A percentile compares a stretch with the other conserved stretches of the same genome.
phyloP scores from a whole-genome alignment of 1,139 yeast species.

The Suhomyces choctaworum region DNA sequence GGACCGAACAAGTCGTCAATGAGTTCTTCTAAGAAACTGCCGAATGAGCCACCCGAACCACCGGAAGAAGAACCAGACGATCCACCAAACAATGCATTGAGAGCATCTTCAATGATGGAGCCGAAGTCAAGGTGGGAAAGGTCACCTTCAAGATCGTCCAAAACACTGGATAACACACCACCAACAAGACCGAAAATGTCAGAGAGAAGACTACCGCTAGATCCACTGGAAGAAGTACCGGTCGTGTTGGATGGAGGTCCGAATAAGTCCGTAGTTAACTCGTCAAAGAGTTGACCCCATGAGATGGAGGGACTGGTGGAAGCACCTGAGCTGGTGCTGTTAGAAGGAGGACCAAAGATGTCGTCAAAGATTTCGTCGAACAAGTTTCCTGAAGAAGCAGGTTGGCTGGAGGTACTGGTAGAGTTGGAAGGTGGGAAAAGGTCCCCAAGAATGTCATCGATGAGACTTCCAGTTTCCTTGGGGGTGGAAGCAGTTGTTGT shows the following conservation, averaged over 20 bases:
- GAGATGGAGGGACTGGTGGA: conserved; percentile 15
- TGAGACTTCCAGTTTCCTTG: conserved; percentile 7
- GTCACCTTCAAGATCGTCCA: conserved; percentile 10
- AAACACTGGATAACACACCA: conserved; percentile 14
- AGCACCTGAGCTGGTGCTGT: not conserved
- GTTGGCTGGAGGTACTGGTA: conserved; percentile 4
- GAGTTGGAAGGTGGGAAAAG: conserved; percentile 9
- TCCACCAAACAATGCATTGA: conserved; percentile 19
- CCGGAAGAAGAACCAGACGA: conserved; percentile 14
- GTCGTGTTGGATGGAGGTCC: conserved; percentile 15
- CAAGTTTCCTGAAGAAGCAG: conserved; percentile 4
- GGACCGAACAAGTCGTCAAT: conserved; percentile 18
- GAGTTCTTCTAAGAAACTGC: conserved; percentile 14
- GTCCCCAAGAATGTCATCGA: conserved; percentile 8
- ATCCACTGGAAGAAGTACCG: conserved; percentile 12
- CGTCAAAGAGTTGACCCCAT: conserved; percentile 13
- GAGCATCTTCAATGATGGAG: conserved; percentile 12
- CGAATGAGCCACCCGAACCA: conserved; percentile 12
- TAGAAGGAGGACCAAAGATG: conserved; percentile 13
- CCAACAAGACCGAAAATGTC: conserved; percentile 22
- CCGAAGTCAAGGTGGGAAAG: conserved; percentile 12
- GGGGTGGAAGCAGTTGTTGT: conserved; percentile 17
- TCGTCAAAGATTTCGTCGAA: conserved; percentile 11
- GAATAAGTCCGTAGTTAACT: conserved; percentile 15
- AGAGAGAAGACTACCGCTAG: conserved; percentile 21